Conservation (phyloP, 2,329 filamentous ascomycete genomes). For the Penicillium vulpinum region DNA sequence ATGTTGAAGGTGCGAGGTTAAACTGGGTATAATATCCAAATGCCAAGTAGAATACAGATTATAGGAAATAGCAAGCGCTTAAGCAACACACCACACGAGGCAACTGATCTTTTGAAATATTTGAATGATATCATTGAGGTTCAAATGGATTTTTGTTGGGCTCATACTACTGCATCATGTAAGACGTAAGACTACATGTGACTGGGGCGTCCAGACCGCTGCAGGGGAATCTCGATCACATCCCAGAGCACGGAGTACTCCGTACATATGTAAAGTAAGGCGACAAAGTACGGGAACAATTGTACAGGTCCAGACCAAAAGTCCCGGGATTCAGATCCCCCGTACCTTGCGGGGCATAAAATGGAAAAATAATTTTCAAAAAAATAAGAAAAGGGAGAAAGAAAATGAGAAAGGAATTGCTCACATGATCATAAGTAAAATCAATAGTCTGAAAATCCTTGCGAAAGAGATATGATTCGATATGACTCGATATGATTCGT, state of each 20-base stretch:
- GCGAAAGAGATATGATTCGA: too few species aligned
- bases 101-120: too few species aligned
- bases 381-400: neutral
- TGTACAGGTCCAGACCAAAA: constrained; percentile 7
- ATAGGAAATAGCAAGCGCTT: too few species aligned
- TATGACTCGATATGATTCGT: constrained; percentile 8
- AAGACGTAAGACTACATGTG: neutral
- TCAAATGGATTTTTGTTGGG: neutral
- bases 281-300: constrained; percentile 6
- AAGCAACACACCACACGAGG: neutral
- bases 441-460: constrained; percentile 26
- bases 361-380: neutral
- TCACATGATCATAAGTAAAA: constrained; percentile 25
- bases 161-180: neutral
- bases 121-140: neutral
- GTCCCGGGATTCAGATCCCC: neutral
- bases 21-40: neutral
- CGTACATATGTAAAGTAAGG: constrained; percentile 12
- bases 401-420: neutral
- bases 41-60: too few species aligned
- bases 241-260: neutral
- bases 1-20: neutral
- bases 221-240: constrained; percentile 4
- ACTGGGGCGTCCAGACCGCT: constrained; percentile 1
- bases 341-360: neutral